Evolutionary conservation across 2,329 filamentous ascomycete species (phyloP), one percentile per base, ranked within the genome.

Genomic region (Fusarium ambrosium): DNA sequence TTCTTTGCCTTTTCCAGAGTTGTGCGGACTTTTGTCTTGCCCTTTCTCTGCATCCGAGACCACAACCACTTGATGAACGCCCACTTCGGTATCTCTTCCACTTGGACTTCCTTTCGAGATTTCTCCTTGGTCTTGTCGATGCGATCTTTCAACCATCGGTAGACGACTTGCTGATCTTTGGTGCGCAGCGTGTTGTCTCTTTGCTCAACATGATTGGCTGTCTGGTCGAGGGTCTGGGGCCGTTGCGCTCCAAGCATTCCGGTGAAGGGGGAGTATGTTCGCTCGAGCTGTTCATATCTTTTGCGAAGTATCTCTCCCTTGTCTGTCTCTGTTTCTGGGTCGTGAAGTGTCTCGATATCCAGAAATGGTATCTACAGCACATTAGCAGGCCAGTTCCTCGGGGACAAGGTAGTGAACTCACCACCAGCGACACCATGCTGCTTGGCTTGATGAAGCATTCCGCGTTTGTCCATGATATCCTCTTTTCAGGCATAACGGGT

Each of bases 1-100:
- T 53, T 53, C 27, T 53, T 53, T 32, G 48, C 48, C 48, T 53
- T 53, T 13, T 53, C 48, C 4, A 53, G 27, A 14, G 48, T 53
- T 11, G 48, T 32, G 6, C 48, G 48, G 27, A 53, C 48, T 32
- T 53, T 53, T 13, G 24, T 53, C 48, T 53, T 53, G 0, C 48
- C 48, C 6, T 20, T 29, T 53, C 24, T 53, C 2, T 32, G 48
- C 10, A 32, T 32, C 6, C 48, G 48, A 0, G 48, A 53, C 48
- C 48, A 53, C 18, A 53, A 11, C 48, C 48, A 53, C 27, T 53
- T 53, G 27, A 53, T 29, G 1, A 53, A 53, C 2, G 48, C 48
- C 48, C 48, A 59, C 10, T 37, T 37, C 9, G 32, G 32, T 18
- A 59, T 37, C 29, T 58, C 20, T 18, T 58, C 24, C 4, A 16